phyloP scores from a whole-genome alignment of 441 rosid species.

The Dalechampia spathulata region DNA sequence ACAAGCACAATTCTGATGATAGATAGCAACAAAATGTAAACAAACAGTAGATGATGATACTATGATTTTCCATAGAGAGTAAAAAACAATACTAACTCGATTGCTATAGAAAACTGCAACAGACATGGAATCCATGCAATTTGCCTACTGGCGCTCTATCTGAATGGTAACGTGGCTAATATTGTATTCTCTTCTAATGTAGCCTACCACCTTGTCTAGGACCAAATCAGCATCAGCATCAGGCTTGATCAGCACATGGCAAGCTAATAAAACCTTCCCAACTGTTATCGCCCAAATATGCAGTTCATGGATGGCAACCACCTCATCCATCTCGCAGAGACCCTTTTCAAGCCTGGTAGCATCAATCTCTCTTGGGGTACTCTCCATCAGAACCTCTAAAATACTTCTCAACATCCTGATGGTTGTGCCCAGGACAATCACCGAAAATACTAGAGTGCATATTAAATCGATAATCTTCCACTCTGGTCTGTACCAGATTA shows the following conservation, averaged over 20 bases:
- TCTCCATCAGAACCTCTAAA: slow-evolving; percentile 69
- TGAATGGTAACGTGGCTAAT: slow-evolving; percentile 64
- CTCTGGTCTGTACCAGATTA: slow-evolving; percentile 63
- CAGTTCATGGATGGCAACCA: slow-evolving; percentile 56
- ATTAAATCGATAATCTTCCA: slow-evolving; percentile 65
- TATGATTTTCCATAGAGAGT: too few species aligned
- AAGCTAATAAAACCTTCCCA: slow-evolving; percentile 52
- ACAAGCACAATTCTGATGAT: too few species aligned
- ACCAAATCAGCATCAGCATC: slow-evolving; percentile 53
- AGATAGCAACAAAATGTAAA: too few species aligned
- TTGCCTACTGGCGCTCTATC: slow-evolving; percentile 41
- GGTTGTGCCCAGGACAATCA: slow-evolving; percentile 47
- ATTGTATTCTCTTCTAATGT: slow-evolving; percentile 44
- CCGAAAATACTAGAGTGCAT: slow-evolving; percentile 59
- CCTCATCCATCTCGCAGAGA: slow-evolving; percentile 61
- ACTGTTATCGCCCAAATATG: slow-evolving; percentile 76
- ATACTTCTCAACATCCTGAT: slow-evolving; percentile 55
- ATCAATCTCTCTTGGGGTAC: slow-evolving; percentile 64
- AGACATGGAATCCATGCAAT: background rate
- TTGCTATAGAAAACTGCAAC: too few species aligned
- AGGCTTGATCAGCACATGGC: slow-evolving; percentile 49
- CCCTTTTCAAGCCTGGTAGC: slow-evolving; percentile 61
- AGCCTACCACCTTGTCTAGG: slow-evolving; percentile 46
- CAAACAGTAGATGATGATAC: too few species aligned
- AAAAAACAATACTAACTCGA: too few species aligned